Percentiles rank a stretch among this genome's conserved stretches.
phyloP scores from a whole-genome alignment of 2,329 filamentous ascomycete genomes.

The Ceratocystis harringtonii region DNA sequence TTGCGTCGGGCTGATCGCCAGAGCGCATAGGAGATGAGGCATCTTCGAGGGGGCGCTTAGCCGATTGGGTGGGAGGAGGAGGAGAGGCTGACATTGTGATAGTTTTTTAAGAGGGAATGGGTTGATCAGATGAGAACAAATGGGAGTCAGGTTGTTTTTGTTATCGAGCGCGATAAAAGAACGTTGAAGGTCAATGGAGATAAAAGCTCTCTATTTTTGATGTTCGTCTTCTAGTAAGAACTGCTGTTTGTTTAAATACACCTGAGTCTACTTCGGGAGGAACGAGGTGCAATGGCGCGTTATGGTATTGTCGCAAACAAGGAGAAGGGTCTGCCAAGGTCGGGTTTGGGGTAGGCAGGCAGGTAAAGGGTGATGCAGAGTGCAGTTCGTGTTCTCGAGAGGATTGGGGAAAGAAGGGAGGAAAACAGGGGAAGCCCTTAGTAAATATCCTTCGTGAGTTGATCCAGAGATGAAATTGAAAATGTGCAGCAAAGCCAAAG shows the following conservation, averaged over 20 bases:
- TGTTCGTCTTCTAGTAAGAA: slow-evolving; percentile 8
- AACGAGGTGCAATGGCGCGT: slow-evolving; percentile 16
- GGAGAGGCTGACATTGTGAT: slow-evolving; percentile 60
- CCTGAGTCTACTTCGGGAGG: slow-evolving; percentile 10
- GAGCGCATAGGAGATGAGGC: slow-evolving; percentile 89
- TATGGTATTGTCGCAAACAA: background rate
- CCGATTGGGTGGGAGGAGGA: slow-evolving; percentile 49
- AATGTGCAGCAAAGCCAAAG: background rate
- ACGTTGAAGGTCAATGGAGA: slow-evolving; percentile 9
- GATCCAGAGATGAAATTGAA: background rate
- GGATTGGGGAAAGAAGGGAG: background rate
- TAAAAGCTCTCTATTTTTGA: slow-evolving; percentile 4
- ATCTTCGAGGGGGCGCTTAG: slow-evolving; percentile 93
- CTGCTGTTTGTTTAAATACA: slow-evolving; percentile 13
- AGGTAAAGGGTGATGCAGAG: background rate
- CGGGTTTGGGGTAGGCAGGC: background rate
- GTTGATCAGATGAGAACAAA: background rate
- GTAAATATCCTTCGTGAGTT: slow-evolving; percentile 4
- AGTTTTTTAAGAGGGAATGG: slow-evolving; percentile 19
- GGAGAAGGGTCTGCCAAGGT: background rate
- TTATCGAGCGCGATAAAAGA: background rate
- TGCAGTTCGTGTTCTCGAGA: slow-evolving; percentile 13
- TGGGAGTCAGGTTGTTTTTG: background rate
- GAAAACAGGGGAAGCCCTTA: slow-evolving; percentile 7
- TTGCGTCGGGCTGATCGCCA: slow-evolving; percentile 89